Percentiles rank a stretch among this genome's conserved stretches.
phyloP scores from a whole-genome alignment of 768 basidiomycete genomes.

The Phylloporus arenicola region DNA sequence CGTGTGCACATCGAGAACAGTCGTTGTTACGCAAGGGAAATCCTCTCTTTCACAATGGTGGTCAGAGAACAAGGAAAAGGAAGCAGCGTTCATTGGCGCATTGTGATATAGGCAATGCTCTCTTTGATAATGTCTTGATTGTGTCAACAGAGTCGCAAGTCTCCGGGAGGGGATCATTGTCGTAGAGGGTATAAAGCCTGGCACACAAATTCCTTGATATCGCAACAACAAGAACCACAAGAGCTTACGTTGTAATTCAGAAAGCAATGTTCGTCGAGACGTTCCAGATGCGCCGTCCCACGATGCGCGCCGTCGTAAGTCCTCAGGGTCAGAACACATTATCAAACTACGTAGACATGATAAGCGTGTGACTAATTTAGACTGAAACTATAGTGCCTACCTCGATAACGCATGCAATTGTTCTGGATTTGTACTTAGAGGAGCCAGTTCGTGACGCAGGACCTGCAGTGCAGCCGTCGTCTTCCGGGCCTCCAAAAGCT shows the following conservation, averaged over 20 bases:
- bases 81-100: slow-evolving; percentile 45
- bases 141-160: slow-evolving; percentile 77
- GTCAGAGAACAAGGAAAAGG: slow-evolving; percentile 83
- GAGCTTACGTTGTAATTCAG: slow-evolving; percentile 72
- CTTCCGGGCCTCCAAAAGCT: slow-evolving; percentile 77
- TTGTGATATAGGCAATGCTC: slow-evolving; percentile 86
- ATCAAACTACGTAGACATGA: slow-evolving; percentile 53
- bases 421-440: slow-evolving; percentile 72
- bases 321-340: slow-evolving; percentile 86
- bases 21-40: slow-evolving; percentile 84
- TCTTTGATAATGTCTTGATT: slow-evolving; percentile 78
- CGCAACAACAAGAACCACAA: background rate
- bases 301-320: slow-evolving; percentile 69
- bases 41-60: slow-evolving; percentile 74
- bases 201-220: background rate
- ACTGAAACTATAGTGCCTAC: slow-evolving; percentile 38
- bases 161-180: slow-evolving; percentile 92
- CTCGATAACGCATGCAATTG: slow-evolving; percentile 85
- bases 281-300: slow-evolving; percentile 88
- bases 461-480: slow-evolving; percentile 80
- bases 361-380: slow-evolving; percentile 12
- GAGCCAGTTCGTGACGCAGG: slow-evolving; percentile 83
- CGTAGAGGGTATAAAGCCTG: slow-evolving; percentile 85
- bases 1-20: slow-evolving; percentile 76
- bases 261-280: slow-evolving; percentile 73